phyloP scores from a whole-genome alignment of 2,329 filamentous ascomycete species.

The Arachnomyces sp. region DNA sequence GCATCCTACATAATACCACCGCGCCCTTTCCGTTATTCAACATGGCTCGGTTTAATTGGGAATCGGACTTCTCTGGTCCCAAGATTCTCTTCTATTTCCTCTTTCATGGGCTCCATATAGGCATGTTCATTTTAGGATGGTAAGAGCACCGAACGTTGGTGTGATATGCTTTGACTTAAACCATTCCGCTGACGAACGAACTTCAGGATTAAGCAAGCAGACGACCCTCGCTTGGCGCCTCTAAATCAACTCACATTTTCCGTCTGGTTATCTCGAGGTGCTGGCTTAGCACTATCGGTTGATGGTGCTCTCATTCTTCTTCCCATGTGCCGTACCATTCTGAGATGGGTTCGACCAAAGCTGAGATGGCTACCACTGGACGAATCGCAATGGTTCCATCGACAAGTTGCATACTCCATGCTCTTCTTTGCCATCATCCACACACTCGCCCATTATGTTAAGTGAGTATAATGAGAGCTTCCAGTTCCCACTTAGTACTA shows the following conservation, averaged over 20 bases:
- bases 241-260: conserved; percentile 80
- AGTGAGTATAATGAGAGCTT: conserved; percentile 48
- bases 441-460: conserved; percentile 80
- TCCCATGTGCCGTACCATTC: conserved; percentile 87
- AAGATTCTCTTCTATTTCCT: conserved; percentile 74
- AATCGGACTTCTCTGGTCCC: conserved; percentile 56
- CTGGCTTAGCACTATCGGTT: conserved; percentile 74
- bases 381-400: conserved; percentile 94
- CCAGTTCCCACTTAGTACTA: conserved; percentile 12
- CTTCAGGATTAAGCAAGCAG: conserved; percentile 74
- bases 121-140: conserved; percentile 80
- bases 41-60: conserved; percentile 16
- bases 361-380: conserved; percentile 85
- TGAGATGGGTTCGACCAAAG: conserved; percentile 79
- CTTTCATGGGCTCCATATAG: conserved; percentile 73
- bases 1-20: not conserved
- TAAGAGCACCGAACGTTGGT: conserved; percentile 38
- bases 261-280: conserved; percentile 93
- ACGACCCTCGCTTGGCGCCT: conserved; percentile 60
- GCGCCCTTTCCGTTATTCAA: not conserved
- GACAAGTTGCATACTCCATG: conserved; percentile 85
- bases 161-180: not conserved
- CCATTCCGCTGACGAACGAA: conserved; percentile 18
- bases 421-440: conserved; percentile 76
- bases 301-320: conserved; percentile 83